These are phyloP conservation scores for Apium graveolens DNA, from an alignment of 129 eudicot genomes.

Conservation along the genomic window DNA sequence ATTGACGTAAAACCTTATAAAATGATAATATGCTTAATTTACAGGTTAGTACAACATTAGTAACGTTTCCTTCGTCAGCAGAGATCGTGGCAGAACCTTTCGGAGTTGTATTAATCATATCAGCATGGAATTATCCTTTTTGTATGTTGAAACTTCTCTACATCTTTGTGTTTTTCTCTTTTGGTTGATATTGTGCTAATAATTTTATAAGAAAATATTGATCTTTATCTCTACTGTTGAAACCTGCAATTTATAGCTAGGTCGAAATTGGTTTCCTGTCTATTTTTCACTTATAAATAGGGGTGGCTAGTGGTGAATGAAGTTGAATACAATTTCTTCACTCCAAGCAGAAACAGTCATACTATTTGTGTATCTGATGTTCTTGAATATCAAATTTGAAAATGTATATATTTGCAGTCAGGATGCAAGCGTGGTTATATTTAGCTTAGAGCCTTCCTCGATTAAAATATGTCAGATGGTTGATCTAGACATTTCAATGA, in stretches of 20 bases:
- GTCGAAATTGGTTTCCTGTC: neutral
- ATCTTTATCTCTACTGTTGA: neutral
- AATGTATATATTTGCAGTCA: neutral
- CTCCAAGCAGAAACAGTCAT: neutral
- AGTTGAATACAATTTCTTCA: neutral
- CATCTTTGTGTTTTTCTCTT: conserved; percentile 7
- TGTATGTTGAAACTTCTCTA: conserved; percentile 36
- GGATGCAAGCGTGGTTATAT: neutral
- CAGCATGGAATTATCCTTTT: conserved; percentile 95
- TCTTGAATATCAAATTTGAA: neutral
- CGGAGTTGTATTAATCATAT: conserved; percentile 74
- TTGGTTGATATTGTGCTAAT: neutral
- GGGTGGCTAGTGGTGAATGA: neutral
- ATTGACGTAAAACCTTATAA: conserved; percentile 2
- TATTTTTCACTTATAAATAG: neutral
- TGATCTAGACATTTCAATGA: neutral
- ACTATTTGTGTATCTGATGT: neutral
- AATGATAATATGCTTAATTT: conserved; percentile 17
- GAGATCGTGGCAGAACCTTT: conserved; percentile 81
- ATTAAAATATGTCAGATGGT: neutral
- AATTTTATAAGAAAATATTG: neutral
- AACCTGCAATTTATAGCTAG: neutral
- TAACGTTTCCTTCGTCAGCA: conserved; percentile 73
- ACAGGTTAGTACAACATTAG: conserved; percentile 63
- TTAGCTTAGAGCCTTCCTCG: neutral